phyloP scores from a whole-genome alignment of 2,329 filamentous ascomycete genomes.

The Colletotrichum sp. region DNA sequence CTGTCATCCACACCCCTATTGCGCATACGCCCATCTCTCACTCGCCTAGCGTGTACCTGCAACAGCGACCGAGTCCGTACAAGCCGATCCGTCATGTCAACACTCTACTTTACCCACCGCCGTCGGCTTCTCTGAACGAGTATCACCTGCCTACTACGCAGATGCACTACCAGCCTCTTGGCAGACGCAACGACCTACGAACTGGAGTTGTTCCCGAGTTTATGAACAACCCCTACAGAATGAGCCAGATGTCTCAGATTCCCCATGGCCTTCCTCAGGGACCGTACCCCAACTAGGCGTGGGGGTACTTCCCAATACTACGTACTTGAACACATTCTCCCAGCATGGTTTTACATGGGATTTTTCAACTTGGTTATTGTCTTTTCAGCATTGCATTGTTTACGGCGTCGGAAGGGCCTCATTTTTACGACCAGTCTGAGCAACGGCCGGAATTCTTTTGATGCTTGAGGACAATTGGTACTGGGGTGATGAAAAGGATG shows the following conservation, averaged over 20 bases:
- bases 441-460: background rate
- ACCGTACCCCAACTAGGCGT: constrained; percentile 39
- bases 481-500: background rate
- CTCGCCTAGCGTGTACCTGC: constrained; percentile 87
- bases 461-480: background rate
- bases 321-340: background rate
- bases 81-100: constrained; percentile 89
- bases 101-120: constrained; percentile 87
- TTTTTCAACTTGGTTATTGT: background rate
- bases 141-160: constrained; percentile 72
- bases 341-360: background rate
- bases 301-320: background rate
- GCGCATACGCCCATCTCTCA: constrained; percentile 71
- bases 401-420: constrained; percentile 21
- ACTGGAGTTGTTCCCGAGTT: constrained; percentile 76
- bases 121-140: constrained; percentile 78
- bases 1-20: constrained; percentile 62
- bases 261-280: constrained; percentile 30
- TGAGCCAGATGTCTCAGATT: constrained; percentile 16
- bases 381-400: constrained; percentile 21
- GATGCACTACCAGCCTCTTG: constrained; percentile 84
- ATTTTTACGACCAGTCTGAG: constrained; percentile 2
- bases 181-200: constrained; percentile 70
- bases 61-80: constrained; percentile 90
- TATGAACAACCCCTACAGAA: constrained; percentile 15